phyloP scores from a whole-genome alignment of 345 rosid genomes.

The Hypericum perforatum region DNA sequence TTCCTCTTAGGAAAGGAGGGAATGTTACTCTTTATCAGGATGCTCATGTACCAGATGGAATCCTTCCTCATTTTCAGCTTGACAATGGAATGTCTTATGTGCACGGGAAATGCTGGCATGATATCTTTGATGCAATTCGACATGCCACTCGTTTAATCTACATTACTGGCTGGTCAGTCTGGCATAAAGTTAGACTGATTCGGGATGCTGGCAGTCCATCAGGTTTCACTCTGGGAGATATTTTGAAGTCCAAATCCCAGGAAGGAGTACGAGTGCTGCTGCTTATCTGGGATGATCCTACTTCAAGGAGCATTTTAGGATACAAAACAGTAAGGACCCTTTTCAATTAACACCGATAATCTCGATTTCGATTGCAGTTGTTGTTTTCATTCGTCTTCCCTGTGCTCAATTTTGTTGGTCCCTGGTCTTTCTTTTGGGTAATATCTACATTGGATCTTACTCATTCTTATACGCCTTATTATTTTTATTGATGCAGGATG shows the following conservation, averaged over 20 bases:
- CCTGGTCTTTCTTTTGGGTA: too few species aligned
- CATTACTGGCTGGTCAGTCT: constrained; percentile 94
- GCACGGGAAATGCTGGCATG: constrained; percentile 87
- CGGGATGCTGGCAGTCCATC: constrained; percentile 48
- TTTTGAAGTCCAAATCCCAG: constrained; percentile 72
- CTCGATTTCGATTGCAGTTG: neutral
- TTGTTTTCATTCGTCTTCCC: neutral
- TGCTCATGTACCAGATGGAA: constrained; percentile 84
- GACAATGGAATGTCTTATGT: constrained; percentile 54
- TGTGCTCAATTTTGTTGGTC: too few species aligned
- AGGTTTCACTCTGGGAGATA: constrained; percentile 56
- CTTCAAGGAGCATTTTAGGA: constrained; percentile 84
- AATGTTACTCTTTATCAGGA: constrained; percentile 86
- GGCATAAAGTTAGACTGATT: constrained; percentile 71
- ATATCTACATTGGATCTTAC: too few species aligned
- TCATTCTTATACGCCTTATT: neutral
- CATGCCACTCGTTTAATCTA: constrained; percentile 75
- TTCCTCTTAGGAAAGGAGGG: constrained; percentile 83
- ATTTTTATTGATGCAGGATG: constrained; percentile 54
- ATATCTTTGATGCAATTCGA: constrained; percentile 71
- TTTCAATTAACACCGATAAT: neutral
- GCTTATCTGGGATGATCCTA: constrained; percentile 95
- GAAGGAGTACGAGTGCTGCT: constrained; percentile 97
- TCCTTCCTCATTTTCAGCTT: constrained; percentile 52
- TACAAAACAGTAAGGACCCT: constrained; percentile 57